Evolutionary conservation across 1,284 basidiomycete species (phyloP).

Genomic region (Meira nashicola): DNA sequence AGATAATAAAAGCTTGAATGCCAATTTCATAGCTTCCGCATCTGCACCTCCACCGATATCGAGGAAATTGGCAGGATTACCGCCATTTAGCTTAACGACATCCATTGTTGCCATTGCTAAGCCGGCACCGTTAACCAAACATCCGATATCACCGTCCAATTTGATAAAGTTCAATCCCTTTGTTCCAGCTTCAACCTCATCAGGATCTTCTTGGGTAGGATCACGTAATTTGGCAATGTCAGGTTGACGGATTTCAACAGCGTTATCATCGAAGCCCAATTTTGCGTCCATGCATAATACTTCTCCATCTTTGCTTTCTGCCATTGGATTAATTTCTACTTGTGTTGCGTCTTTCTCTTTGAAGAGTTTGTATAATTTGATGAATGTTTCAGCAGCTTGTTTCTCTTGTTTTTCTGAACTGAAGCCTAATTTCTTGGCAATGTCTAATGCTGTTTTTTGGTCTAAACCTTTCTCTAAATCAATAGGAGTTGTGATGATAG

Average conservation of each 20-base stretch:
- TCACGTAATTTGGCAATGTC: conserved; percentile 88
- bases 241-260: conserved; percentile 86
- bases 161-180: conserved; percentile 98
- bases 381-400: conserved; percentile 84
- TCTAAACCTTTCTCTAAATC: conserved; percentile 79
- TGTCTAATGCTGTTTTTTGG: conserved; percentile 66
- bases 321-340: conserved; percentile 99
- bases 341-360: conserved; percentile 99
- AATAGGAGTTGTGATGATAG: conserved; percentile 94
- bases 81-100: conserved; percentile 83
- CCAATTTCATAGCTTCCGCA: conserved; percentile 97
- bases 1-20: conserved; percentile 89
- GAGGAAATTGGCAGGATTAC: conserved; percentile 92
- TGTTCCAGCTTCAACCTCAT: conserved; percentile 73
- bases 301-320: conserved; percentile 85
- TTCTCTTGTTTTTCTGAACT: conserved; percentile 68
- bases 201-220: conserved; percentile 88
- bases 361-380: conserved; percentile 92
- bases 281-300: conserved; percentile 99
- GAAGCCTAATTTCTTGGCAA: conserved; percentile 90
- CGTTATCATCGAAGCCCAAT: conserved; percentile 98
- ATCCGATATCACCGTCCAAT: conserved; percentile 94
- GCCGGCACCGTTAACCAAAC: conserved; percentile 97
- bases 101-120: conserved; percentile 99
- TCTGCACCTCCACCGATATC: conserved; percentile 97